These are phyloP conservation scores for Naganishia liquefaciens DNA, from an alignment of 1,284 basidiomycete genomes.

Conservation along the genomic window DNA sequence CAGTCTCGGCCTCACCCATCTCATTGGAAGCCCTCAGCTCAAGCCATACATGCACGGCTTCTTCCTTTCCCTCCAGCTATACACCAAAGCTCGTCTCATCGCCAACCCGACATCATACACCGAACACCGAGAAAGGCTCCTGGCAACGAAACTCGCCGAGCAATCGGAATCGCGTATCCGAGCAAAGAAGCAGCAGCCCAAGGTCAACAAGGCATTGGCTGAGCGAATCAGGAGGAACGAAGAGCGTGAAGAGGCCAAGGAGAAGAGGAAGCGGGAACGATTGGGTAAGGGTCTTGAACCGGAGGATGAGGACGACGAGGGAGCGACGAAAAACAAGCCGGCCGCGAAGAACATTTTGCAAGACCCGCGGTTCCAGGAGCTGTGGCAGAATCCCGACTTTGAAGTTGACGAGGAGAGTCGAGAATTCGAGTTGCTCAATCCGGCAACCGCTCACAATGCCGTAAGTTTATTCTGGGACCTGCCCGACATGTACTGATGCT, in stretches of 20 bases:
- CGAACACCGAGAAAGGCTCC: conserved; percentile 84
- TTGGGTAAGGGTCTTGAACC: conserved; percentile 40
- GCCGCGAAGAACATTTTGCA: conserved; percentile 64
- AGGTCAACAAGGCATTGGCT: conserved; percentile 88
- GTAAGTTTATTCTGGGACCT: conserved; percentile 36
- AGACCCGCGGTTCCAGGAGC: conserved; percentile 85
- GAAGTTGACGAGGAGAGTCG: conserved; percentile 83
- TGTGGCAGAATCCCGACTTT: conserved; percentile 94
- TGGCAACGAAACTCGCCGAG: conserved; percentile 87
- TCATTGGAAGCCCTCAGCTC: conserved; percentile 89
- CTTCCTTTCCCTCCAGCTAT: conserved; percentile 92
- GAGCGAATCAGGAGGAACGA: conserved; percentile 77
- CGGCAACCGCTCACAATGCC: conserved; percentile 63
- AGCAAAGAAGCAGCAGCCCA: conserved; percentile 67
- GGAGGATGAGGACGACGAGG: conserved; percentile 42
- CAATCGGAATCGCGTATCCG: conserved; percentile 91
- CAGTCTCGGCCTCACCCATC: conserved; percentile 80
- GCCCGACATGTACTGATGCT: neutral
- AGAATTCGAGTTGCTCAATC: conserved; percentile 90
- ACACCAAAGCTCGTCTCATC: conserved; percentile 92
- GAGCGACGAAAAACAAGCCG: conserved; percentile 54
- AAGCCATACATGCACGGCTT: conserved; percentile 99
- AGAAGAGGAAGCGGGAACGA: conserved; percentile 63
- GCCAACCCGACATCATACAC: conserved; percentile 94
- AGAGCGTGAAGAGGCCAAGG: conserved; percentile 66